Conservation (phyloP, 169 alveolate species). For the Babesia bigemina region DNA sequence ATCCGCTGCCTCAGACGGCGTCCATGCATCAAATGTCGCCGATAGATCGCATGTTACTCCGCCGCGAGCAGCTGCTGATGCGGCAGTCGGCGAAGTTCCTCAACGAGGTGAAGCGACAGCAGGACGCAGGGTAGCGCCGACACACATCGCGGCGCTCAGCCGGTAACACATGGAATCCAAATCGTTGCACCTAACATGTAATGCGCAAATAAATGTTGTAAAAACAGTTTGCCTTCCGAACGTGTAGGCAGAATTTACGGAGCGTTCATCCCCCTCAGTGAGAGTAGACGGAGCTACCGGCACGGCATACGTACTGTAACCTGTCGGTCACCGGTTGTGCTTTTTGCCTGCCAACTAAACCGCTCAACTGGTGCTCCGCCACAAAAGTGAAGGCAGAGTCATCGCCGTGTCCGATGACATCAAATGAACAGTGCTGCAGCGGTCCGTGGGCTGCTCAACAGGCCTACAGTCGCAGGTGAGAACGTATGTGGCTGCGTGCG, state of each 20-base stretch:
- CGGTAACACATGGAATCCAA: too few relatives aligned
- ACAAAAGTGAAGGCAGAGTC: too few relatives aligned
- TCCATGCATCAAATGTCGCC: constrained; percentile 35
- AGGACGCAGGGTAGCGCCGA: background rate
- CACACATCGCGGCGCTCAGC: background rate
- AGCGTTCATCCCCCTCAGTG: too few relatives aligned
- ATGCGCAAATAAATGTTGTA: too few relatives aligned
- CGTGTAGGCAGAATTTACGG: too few relatives aligned
- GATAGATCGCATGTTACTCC: constrained; percentile 56
- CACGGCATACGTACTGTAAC: too few relatives aligned
- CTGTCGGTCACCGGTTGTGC: too few relatives aligned
- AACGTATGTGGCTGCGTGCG: background rate
- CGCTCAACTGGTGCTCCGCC: too few relatives aligned
- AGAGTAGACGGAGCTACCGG: too few relatives aligned
- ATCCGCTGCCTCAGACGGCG: background rate
- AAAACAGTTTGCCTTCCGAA: too few relatives aligned
- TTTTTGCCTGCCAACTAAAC: too few relatives aligned
- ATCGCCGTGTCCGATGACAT: background rate
- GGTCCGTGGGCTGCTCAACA: constrained; percentile 9
- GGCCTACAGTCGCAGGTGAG: constrained; percentile 27
- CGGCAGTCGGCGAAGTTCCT: constrained; percentile 56
- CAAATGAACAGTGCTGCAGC: background rate
- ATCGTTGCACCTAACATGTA: too few relatives aligned
- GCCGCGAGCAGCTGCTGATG: constrained; percentile 45
- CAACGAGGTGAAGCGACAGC: constrained; percentile 15